Percentiles rank a stretch among this genome's conserved stretches.
phyloP scores from a whole-genome alignment of 140 eudicot genomes.

The Senecio squalidus region DNA sequence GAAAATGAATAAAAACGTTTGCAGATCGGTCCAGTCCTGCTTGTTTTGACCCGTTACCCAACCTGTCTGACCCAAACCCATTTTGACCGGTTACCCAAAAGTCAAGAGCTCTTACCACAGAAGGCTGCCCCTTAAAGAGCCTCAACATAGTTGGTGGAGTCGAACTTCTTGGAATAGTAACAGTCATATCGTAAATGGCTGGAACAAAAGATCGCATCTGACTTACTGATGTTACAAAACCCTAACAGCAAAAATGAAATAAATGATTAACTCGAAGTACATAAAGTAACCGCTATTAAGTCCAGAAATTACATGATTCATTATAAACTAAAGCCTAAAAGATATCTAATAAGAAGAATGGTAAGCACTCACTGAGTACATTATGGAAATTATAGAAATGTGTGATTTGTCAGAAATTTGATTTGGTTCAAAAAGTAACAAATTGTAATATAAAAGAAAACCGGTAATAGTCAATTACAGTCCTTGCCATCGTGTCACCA shows the following conservation, averaged over 20 bases:
- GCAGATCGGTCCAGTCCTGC: too few relatives aligned
- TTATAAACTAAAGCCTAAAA: background rate
- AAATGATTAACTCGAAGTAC: background rate
- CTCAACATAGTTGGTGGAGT: conserved; percentile 87
- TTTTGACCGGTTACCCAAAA: background rate
- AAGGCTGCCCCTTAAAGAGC: conserved; percentile 80
- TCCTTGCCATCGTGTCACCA: background rate
- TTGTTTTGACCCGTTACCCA: too few relatives aligned
- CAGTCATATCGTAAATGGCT: conserved; percentile 78
- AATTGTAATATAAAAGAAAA: background rate
- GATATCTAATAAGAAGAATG: background rate
- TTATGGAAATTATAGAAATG: background rate
- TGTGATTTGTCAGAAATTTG: background rate
- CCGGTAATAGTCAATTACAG: background rate
- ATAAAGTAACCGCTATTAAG: background rate
- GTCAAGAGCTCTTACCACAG: conserved; percentile 59
- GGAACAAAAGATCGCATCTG: conserved; percentile 89
- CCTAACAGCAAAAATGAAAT: conserved; percentile 36
- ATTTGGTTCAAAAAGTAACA: background rate
- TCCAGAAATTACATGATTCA: conserved; percentile 11
- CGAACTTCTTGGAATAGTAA: conserved; percentile 66
- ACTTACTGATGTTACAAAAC: conserved; percentile 85
- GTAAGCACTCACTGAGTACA: background rate
- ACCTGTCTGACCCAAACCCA: background rate
- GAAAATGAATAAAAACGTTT: too few relatives aligned